Evolutionary conservation across 164 flowering plant genomes (phyloP).

Genomic region (Brasenia schreberi): DNA sequence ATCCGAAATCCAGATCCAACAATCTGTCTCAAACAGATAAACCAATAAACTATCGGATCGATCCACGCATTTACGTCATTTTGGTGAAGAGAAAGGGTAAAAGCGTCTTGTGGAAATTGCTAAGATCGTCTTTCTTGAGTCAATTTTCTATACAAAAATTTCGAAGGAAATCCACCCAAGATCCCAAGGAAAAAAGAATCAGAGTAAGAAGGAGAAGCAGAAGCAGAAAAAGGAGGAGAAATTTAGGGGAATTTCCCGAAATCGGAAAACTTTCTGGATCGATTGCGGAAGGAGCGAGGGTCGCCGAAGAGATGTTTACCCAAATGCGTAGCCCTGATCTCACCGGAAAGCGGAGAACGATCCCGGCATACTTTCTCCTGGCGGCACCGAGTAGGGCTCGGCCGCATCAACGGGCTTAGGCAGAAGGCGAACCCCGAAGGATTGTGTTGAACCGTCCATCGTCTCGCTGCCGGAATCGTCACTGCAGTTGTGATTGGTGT

Average conservation of each 20-base stretch:
- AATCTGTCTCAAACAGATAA: too few relatives aligned
- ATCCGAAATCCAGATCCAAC: too few relatives aligned
- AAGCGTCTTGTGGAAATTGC: too few relatives aligned
- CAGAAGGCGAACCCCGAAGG: not conserved
- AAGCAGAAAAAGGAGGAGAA: not conserved
- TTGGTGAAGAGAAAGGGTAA: too few relatives aligned
- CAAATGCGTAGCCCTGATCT: not conserved
- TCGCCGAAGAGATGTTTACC: not conserved
- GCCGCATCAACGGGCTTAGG: not conserved
- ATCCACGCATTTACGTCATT: too few relatives aligned
- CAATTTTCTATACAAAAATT: not conserved
- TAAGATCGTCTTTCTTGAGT: not conserved
- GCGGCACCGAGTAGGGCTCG: not conserved
- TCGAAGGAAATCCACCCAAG: not conserved
- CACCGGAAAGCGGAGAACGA: not conserved
- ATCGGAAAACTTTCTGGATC: not conserved
- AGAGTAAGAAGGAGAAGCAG: not conserved
- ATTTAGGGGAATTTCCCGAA: not conserved
- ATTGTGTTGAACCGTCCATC: not conserved
- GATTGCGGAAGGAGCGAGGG: not conserved
- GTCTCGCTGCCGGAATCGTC: not conserved
- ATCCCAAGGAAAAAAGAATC: not conserved
- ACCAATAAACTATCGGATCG: too few relatives aligned
- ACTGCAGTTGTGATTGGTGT: not conserved
- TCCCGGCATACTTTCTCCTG: not conserved